Percentiles rank a stretch among this genome's conserved stretches.
phyloP scores from a whole-genome alignment of 768 basidiomycete genomes.

The Kwoniella mangroviensis region DNA sequence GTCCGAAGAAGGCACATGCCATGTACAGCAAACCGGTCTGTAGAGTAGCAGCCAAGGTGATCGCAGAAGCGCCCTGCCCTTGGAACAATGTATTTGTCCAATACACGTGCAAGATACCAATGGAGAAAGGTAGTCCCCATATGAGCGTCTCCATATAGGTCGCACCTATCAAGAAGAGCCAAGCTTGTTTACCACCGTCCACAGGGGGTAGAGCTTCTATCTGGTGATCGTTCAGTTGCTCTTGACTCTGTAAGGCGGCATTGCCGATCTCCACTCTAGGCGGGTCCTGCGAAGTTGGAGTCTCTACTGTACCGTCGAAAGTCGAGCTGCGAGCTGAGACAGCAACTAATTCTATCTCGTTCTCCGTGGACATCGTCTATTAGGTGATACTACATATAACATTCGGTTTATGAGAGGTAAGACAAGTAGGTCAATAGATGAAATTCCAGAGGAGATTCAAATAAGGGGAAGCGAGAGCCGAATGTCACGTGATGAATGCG shows the following conservation, averaged over 20 bases:
- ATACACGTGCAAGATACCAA: conserved; percentile 51
- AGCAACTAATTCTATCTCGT: conserved; percentile 1
- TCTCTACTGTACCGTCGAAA: neutral
- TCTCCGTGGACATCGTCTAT: neutral
- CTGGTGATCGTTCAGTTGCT: conserved; percentile 1
- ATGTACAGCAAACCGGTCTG: conserved; percentile 52
- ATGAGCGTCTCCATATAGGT: conserved; percentile 46
- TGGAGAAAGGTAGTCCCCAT: conserved; percentile 53
- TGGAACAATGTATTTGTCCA: conserved; percentile 47
- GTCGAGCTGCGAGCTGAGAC: neutral
- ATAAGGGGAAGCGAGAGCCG: no score
- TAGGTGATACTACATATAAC: no score
- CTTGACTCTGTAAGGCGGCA: neutral
- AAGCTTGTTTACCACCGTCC: conserved; percentile 46
- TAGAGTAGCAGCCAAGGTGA: conserved; percentile 50
- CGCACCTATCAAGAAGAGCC: conserved; percentile 47
- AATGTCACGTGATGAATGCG: no score
- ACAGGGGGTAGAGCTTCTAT: conserved; percentile 24
- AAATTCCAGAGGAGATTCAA: no score
- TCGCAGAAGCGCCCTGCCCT: conserved; percentile 29
- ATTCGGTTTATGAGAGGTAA: no score
- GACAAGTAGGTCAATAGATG: no score
- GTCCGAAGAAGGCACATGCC: conserved; percentile 40
- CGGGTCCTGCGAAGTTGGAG: neutral
- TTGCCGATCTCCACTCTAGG: neutral